A percentile compares a stretch with the other conserved stretches of the same genome.
Conservation (phyloP, 176 grass and related monocot genomes). For the Oryza coarctata region DNA sequence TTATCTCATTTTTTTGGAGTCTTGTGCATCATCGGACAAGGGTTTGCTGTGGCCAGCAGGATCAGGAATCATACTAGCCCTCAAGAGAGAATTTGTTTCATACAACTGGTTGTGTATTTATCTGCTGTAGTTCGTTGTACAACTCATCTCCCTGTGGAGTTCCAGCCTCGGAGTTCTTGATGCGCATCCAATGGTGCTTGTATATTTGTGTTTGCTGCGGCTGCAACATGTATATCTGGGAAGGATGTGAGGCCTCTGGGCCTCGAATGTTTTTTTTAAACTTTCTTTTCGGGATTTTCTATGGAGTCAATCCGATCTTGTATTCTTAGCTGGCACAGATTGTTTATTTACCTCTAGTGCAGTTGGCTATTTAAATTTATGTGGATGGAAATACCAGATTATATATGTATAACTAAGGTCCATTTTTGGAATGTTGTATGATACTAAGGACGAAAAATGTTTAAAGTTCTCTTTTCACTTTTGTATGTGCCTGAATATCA, state of each 20-base stretch:
- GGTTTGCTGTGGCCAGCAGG: neutral
- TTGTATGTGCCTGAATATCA: neutral
- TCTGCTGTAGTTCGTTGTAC: slow-evolving; percentile 7
- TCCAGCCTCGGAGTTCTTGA: neutral
- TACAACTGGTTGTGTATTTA: slow-evolving; percentile 42
- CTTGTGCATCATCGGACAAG: slow-evolving; percentile 9
- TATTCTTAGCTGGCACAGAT: slow-evolving; percentile 20
- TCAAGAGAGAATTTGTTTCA: slow-evolving; percentile 29
- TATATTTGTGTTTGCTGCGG: slow-evolving; percentile 37
- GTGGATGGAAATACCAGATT: neutral
- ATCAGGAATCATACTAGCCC: slow-evolving; percentile 5
- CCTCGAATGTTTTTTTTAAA: slow-evolving; percentile 22
- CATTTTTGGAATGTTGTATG: slow-evolving; percentile 7
- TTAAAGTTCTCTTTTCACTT: neutral
- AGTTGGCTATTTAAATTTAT: slow-evolving; percentile 21
- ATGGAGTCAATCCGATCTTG: neutral
- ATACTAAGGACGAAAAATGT: neutral
- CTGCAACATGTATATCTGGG: slow-evolving; percentile 34
- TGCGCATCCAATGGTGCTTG: slow-evolving; percentile 14
- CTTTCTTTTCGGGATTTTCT: slow-evolving; percentile 10
- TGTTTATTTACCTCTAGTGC: slow-evolving; percentile 8
- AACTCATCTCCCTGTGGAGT: slow-evolving; percentile 25
- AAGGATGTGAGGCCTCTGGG: neutral
- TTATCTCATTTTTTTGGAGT: slow-evolving; percentile 20
- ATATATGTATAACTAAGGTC: slow-evolving; percentile 26